Percentiles rank a stretch among this genome's conserved stretches.
Evolutionary conservation across 148 eudicot genomes (phyloP).

Genomic region (Rhododendron molle): DNA sequence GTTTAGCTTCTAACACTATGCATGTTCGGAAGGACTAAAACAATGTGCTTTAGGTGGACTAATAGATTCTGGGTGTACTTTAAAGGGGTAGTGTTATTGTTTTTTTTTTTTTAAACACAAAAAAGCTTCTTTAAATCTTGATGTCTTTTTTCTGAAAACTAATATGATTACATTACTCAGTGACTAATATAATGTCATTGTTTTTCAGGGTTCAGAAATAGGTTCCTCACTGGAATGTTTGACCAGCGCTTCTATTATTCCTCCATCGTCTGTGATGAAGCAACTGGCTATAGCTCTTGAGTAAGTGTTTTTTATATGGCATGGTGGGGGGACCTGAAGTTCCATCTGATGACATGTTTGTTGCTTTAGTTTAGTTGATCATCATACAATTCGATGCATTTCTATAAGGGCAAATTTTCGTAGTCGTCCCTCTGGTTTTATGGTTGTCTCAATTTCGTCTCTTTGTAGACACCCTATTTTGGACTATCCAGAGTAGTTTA

Average conservation of each 20-base stretch:
- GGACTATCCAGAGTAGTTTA: too few relatives aligned
- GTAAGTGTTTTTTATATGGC: slow-evolving; percentile 41
- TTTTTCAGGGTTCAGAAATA: slow-evolving; percentile 17
- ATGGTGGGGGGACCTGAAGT: neutral
- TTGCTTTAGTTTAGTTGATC: neutral
- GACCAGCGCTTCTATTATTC: neutral
- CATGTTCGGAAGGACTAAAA: neutral
- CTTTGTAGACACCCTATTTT: too few relatives aligned
- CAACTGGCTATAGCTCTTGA: slow-evolving; percentile 24
- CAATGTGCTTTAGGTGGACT: neutral
- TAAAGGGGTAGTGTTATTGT: neutral
- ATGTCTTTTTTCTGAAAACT: slow-evolving; percentile 1
- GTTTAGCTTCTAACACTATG: neutral
- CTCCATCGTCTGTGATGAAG: neutral
- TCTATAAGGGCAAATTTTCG: too few relatives aligned
- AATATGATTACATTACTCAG: neutral
- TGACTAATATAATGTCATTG: neutral
- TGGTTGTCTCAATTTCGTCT: too few relatives aligned
- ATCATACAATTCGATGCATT: neutral
- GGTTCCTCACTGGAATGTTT: neutral
- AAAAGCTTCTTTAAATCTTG: neutral
- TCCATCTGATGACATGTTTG: neutral
- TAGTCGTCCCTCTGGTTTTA: too few relatives aligned
- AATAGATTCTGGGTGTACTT: neutral
- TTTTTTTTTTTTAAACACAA: neutral